Evolutionary conservation across 2,329 filamentous ascomycete genomes (phyloP).

Genomic region (Calonectria henricotiae): DNA sequence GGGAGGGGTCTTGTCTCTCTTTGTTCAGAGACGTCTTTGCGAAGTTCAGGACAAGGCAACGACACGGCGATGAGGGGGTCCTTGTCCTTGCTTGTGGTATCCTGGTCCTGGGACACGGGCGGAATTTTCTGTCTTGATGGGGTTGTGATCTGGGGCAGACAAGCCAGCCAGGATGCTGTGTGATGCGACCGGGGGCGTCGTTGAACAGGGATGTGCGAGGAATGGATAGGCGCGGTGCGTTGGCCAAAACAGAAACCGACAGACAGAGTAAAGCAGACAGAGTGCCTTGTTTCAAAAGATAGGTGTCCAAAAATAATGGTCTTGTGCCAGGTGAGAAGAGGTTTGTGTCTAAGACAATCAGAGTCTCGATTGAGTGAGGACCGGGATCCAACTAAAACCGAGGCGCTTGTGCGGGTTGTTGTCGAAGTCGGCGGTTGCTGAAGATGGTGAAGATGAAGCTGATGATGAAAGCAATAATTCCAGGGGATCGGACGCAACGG

Average conservation of each 20-base stretch:
- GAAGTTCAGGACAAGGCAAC: slow-evolving; percentile 29
- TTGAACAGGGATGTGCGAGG: slow-evolving; percentile 35
- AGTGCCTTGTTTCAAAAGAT: slow-evolving; percentile 19
- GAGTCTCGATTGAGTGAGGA: slow-evolving; percentile 19
- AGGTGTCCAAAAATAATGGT: slow-evolving; percentile 14
- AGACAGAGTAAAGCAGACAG: slow-evolving; percentile 23
- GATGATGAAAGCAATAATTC: slow-evolving; percentile 33
- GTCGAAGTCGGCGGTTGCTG: slow-evolving; percentile 18
- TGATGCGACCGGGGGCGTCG: slow-evolving; percentile 34
- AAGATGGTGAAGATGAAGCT: slow-evolving; percentile 31
- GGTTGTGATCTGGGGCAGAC: slow-evolving; percentile 38
- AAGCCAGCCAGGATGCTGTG: slow-evolving; percentile 33
- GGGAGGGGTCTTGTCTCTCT: slow-evolving; percentile 25
- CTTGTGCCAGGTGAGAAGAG: slow-evolving; percentile 12
- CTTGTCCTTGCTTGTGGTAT: slow-evolving; percentile 24
- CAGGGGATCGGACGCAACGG: slow-evolving; percentile 51
- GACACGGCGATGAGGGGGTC: slow-evolving; percentile 33
- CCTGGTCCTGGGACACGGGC: slow-evolving; percentile 33
- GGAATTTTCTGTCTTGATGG: slow-evolving; percentile 36
- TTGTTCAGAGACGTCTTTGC: slow-evolving; percentile 12
- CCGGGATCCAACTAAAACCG: slow-evolving; percentile 8
- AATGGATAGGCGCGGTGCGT: slow-evolving; percentile 34
- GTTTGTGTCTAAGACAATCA: slow-evolving; percentile 24
- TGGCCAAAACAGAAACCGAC: slow-evolving; percentile 28
- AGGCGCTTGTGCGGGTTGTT: slow-evolving; percentile 12